Evolutionary conservation across 2,329 filamentous ascomycete species (phyloP).

Genomic region (Aspergillus ochraceoroseus): DNA sequence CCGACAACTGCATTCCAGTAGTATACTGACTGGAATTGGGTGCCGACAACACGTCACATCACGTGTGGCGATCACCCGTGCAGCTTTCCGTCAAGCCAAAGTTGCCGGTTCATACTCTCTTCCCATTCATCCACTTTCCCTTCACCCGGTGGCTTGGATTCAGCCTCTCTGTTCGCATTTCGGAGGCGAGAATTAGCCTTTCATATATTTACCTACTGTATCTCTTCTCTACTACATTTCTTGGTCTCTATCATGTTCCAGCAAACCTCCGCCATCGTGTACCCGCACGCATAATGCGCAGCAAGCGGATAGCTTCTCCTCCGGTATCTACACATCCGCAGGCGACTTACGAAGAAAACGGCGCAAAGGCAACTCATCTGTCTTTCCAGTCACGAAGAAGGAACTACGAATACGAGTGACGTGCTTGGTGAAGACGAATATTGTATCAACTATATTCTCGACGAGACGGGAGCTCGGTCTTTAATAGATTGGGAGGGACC

Average conservation of each 20-base stretch:
- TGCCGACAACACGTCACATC: slow-evolving; percentile 23
- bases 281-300: slow-evolving; percentile 26
- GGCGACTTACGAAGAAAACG: slow-evolving; percentile 11
- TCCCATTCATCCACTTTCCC: slow-evolving; percentile 11
- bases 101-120: slow-evolving; percentile 10
- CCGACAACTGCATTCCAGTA: not conserved
- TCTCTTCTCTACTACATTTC: not conserved
- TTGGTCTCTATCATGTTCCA: slow-evolving; percentile 20
- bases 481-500: slow-evolving; percentile 39
- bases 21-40: slow-evolving; percentile 14
- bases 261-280: slow-evolving; percentile 14
- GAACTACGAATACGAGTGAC: slow-evolving; percentile 13
- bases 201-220: not conserved
- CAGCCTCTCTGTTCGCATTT: slow-evolving; percentile 2
- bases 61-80: slow-evolving; percentile 32
- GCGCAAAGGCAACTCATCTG: slow-evolving; percentile 9
- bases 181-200: not conserved
- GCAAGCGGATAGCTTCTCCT: slow-evolving; percentile 24
- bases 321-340: slow-evolving; percentile 15
- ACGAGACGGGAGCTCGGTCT: slow-evolving; percentile 34
- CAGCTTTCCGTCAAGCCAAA: slow-evolving; percentile 21
- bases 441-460: slow-evolving; percentile 36
- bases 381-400: slow-evolving; percentile 17
- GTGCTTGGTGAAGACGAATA: slow-evolving; percentile 30
- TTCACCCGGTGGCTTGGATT: slow-evolving; percentile 1